Conservation (phyloP, 768 basidiomycete genomes). For the Xerocomellus amylosporus region DNA sequence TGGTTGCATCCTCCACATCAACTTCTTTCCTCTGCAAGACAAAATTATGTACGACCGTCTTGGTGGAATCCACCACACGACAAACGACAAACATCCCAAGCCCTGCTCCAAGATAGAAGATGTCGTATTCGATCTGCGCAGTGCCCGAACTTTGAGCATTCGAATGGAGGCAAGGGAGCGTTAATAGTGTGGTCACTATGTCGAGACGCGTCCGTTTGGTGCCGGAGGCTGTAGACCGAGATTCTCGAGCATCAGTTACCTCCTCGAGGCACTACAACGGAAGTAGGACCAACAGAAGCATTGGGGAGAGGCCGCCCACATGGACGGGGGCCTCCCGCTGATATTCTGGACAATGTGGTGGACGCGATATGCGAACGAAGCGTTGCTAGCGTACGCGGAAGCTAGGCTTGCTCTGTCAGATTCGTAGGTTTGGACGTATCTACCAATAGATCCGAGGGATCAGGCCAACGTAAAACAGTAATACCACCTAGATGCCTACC, state of each 20-base stretch:
- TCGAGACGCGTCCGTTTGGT: slow-evolving; percentile 27
- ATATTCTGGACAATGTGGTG: slow-evolving; percentile 10
- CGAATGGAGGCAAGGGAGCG: slow-evolving; percentile 27
- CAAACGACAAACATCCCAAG: slow-evolving; percentile 31
- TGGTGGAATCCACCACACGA: slow-evolving; percentile 12
- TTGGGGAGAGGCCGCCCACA: not conserved
- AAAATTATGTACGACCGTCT: slow-evolving; percentile 29
- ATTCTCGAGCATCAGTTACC: not conserved
- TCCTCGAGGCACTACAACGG: not conserved
- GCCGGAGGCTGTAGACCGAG: slow-evolving; percentile 13
- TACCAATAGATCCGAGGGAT: slow-evolving; percentile 11
- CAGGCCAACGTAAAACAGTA: not conserved
- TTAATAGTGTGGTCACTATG: slow-evolving; percentile 24
- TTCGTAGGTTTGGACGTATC: slow-evolving; percentile 33
- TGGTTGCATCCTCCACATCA: slow-evolving; percentile 28
- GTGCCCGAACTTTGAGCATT: not conserved
- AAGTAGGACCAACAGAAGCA: slow-evolving; percentile 18
- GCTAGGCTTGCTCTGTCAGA: slow-evolving; percentile 32
- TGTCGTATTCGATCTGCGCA: slow-evolving; percentile 28
- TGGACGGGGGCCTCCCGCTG: not conserved
- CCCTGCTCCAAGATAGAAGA: slow-evolving; percentile 28
- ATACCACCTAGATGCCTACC: slow-evolving; percentile 18
- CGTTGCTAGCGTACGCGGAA: slow-evolving; percentile 29
- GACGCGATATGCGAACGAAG: slow-evolving; percentile 32
- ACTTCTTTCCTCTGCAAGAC: slow-evolving; percentile 30